A percentile compares a stretch with the other conserved stretches of the same genome.
These are phyloP conservation scores for Trichosporon ovoides DNA, from an alignment of 1,284 basidiomycete species.

Conservation along the genomic window DNA sequence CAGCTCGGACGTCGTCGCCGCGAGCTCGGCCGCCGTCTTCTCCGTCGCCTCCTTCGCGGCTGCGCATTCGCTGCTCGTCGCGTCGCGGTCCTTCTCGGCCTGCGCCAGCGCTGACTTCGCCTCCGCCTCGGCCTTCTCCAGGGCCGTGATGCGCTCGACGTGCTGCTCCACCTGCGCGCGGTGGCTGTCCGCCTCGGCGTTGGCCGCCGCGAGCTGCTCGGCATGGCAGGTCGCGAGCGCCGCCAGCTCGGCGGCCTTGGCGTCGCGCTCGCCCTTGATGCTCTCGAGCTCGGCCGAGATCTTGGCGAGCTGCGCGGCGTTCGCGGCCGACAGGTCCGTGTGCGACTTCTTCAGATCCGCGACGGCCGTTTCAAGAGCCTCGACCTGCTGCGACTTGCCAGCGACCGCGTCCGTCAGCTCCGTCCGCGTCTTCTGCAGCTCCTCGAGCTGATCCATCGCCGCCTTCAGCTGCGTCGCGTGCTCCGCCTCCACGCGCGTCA, in stretches of 20 bases:
- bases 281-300: slow-evolving; percentile 14
- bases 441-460: slow-evolving; percentile 13
- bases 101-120: slow-evolving; percentile 10
- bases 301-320: slow-evolving; percentile 26
- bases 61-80: not conserved
- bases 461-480: slow-evolving; percentile 24
- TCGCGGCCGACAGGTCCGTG: slow-evolving; percentile 35
- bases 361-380: slow-evolving; percentile 33
- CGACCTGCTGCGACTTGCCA: slow-evolving; percentile 31
- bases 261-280: slow-evolving; percentile 9
- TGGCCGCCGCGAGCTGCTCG: slow-evolving; percentile 9
- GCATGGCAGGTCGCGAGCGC: slow-evolving; percentile 4
- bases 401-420: slow-evolving; percentile 28
- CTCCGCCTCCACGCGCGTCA: slow-evolving; percentile 17
- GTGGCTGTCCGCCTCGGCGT: slow-evolving; percentile 2
- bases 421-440: slow-evolving; percentile 30
- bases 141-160: slow-evolving; percentile 3
- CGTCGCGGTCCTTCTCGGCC: slow-evolving; percentile 11
- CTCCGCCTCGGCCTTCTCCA: slow-evolving; percentile 12
- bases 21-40: slow-evolving; percentile 2
- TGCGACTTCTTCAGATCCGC: slow-evolving; percentile 36
- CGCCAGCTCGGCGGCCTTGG: not conserved
- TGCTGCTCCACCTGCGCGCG: slow-evolving; percentile 4
- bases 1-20: slow-evolving; percentile 1
- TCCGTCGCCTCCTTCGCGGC: slow-evolving; percentile 7